Base-by-base conservation (phyloP, 441 rosid genomes). In the Erodium chrysanthum region DNA sequence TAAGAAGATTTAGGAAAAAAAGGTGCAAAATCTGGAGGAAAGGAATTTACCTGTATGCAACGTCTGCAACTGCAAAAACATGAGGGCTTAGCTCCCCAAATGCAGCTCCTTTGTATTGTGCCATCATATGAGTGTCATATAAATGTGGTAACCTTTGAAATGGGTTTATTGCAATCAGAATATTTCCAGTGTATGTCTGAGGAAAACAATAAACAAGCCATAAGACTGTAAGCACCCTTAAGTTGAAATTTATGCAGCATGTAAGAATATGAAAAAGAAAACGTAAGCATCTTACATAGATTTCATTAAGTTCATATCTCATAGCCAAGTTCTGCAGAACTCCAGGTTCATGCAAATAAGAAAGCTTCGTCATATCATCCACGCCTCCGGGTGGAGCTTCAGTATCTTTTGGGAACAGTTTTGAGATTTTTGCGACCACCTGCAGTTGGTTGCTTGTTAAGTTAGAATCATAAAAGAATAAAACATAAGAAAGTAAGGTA, bases 81-180 rank as follows among this genome's bases (percentile, higher is more conserved):
- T 88, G 93, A 75, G 93, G 93, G 68, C 86, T 88, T 61, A 88
- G 79, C 73, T 85, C 93, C 56, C 93, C 93, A 58, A 88, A 83
- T 67, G 73, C 75, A 50, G 78, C 77, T 71, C 85, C 87, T 70
- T 86, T 84, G 66, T 88, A 88, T 68, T 86, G 89, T 68, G 80
- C 86, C 93, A 88, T 88, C 93, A 88, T 88, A 67, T 88, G 86
- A 18, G 86, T 84, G 70, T 83, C 89, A 76, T 88, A 88, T n/a
- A 88, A 71, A 80, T 85, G 90, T 62, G 93, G 89, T 77, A 88
- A 71, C 71, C 88, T 83, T 83, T 86, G 89, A 79, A 88, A 88
- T 72, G 93, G 93, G 75, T 88, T 88, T 70, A 86, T 79, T n/a
- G 93, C 93, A 18, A 88, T 83, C 56, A 88, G 79, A 72, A 88